Percentiles rank a stretch among this genome's conserved stretches.
These are phyloP conservation scores for Durusdinium trenchii DNA, from an alignment of 73 alveolate genomes.

Conservation along the genomic window DNA sequence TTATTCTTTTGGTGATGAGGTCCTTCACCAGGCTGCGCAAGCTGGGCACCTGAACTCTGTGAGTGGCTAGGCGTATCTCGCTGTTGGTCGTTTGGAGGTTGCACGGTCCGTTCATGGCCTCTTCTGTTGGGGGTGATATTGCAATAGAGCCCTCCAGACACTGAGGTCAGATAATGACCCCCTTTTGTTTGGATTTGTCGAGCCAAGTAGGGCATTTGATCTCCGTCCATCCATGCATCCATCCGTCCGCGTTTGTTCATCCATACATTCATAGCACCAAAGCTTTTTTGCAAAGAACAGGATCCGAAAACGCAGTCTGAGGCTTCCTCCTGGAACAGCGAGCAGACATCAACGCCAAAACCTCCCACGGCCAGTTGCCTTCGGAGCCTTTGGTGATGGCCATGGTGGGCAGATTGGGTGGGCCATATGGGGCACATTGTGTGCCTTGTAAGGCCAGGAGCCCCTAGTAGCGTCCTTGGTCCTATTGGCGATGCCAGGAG, in stretches of 20 bases:
- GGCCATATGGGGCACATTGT: not conserved
- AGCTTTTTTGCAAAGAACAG: not conserved
- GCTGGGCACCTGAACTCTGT: slow-evolving; percentile 38
- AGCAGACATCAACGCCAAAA: slow-evolving; percentile 73
- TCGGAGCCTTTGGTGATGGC: slow-evolving; percentile 29
- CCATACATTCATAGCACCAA: not conserved
- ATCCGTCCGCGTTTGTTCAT: not conserved
- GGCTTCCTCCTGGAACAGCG: slow-evolving; percentile 70
- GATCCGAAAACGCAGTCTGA: not conserved
- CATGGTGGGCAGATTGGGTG: not conserved
- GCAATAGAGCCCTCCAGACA: too few species aligned
- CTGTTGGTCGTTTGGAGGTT: not conserved
- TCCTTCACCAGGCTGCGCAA: slow-evolving; percentile 34
- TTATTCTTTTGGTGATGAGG: not conserved
- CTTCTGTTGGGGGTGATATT: too few species aligned
- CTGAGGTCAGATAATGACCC: too few species aligned
- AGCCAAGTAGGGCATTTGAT: too few species aligned
- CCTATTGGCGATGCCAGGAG: too few species aligned
- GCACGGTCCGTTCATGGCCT: too few species aligned
- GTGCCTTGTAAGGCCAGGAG: too few species aligned
- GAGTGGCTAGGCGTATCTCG: not conserved
- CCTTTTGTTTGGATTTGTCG: too few species aligned
- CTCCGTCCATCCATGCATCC: not conserved
- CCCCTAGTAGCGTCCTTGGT: too few species aligned
- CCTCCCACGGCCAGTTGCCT: slow-evolving; percentile 61